Percentiles rank a stretch among this genome's conserved stretches.
Evolutionary conservation across 208 protist species (phyloP).

Genomic region (Leishmania gerbilli): DNA sequence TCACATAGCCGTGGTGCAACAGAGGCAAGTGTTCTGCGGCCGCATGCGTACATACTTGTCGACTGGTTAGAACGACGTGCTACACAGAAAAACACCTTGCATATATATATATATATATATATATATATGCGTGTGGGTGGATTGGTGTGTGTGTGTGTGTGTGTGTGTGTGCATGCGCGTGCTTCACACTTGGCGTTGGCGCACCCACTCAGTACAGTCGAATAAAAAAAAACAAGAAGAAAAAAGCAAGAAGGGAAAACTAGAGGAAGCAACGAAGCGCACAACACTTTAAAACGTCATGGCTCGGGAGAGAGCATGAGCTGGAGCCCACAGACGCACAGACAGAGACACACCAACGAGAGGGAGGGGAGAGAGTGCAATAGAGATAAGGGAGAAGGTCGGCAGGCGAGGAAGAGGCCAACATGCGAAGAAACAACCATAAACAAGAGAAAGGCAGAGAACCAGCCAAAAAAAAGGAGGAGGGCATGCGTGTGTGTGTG

Average conservation of each 20-base stretch:
- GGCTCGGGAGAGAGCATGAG: too few species aligned
- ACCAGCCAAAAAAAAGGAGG: background rate
- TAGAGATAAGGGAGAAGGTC: too few species aligned
- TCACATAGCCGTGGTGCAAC: too few species aligned
- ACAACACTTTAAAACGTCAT: too few species aligned
- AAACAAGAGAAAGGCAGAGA: background rate
- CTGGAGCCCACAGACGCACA: too few species aligned
- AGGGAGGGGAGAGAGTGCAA: too few species aligned
- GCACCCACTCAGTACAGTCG: too few species aligned
- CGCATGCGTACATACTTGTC: background rate
- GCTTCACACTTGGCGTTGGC: too few species aligned
- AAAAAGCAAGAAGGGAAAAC: too few species aligned
- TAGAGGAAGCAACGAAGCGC: too few species aligned
- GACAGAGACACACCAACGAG: too few species aligned
- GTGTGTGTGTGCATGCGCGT: background rate
- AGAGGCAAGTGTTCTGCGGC: background rate
- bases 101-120: background rate
- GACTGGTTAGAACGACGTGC: background rate
- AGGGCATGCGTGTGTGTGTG: background rate
- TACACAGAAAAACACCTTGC: background rate
- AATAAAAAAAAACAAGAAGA: too few species aligned
- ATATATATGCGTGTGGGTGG: background rate
- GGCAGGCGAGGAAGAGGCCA: background rate
- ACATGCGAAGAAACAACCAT: background rate
- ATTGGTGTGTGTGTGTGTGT: background rate